phyloP scores from a whole-genome alignment of 345 rosid species.

The Eucalyptus decipiens region DNA sequence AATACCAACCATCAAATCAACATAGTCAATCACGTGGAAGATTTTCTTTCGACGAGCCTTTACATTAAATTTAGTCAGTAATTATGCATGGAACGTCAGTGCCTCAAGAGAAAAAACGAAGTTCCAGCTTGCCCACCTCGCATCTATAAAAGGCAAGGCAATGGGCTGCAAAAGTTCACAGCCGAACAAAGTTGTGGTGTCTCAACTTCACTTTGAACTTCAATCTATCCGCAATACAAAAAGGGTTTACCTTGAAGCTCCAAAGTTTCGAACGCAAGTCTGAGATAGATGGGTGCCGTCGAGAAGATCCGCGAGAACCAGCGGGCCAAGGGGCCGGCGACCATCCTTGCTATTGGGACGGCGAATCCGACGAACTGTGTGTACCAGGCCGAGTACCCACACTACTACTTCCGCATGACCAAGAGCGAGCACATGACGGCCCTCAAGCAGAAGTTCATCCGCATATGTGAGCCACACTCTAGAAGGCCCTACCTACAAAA shows the following conservation, averaged over 20 bases:
- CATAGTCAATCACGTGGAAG: not conserved
- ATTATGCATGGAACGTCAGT: not conserved
- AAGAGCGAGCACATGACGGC: not conserved
- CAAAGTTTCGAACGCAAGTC: not conserved
- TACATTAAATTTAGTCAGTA: not conserved
- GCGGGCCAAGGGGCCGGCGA: not conserved
- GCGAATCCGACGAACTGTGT: not conserved
- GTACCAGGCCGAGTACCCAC: not conserved
- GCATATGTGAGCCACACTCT: not conserved
- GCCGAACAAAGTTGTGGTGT: not conserved
- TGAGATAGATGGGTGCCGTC: not conserved
- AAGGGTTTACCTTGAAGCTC: not conserved
- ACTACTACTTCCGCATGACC: not conserved
- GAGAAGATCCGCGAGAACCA: not conserved
- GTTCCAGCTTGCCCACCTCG: not conserved
- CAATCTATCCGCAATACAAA: not conserved
- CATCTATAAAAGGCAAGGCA: not conserved
- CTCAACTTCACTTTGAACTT: not conserved
- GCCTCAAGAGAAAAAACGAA: not conserved
- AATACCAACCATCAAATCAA: not conserved
- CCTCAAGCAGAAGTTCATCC: conserved; percentile 6
- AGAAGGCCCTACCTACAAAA: not conserved
- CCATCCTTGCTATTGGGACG: conserved; percentile 6
- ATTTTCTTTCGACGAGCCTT: not conserved
- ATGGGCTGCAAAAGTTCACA: not conserved